These are phyloP conservation scores for Groenewaldozyma tartarivorans DNA, from an alignment of 805 yeast species.

Conservation along the genomic window DNA sequence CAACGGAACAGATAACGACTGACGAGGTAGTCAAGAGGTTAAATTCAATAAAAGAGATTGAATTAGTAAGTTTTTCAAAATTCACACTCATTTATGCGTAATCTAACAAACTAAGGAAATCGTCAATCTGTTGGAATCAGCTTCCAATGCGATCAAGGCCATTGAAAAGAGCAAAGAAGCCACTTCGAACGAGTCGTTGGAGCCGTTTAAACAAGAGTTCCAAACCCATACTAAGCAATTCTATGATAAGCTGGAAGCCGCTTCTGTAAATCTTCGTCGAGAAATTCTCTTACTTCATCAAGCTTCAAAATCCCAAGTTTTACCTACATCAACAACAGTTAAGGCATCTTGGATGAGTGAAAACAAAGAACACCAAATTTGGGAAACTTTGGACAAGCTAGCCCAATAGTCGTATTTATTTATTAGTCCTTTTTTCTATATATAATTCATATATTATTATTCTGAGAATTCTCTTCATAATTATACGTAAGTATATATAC, in stretches of 20 bases:
- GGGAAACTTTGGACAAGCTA: constrained; percentile 25
- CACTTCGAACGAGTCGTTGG: constrained; percentile 9
- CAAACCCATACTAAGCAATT: constrained; percentile 37
- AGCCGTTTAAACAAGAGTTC: constrained; percentile 32
- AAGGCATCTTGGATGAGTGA: constrained; percentile 62
- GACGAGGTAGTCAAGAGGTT: not conserved
- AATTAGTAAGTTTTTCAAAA: constrained; percentile 7
- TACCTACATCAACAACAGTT: constrained; percentile 61
- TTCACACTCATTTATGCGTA: not conserved
- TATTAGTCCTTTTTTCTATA: not conserved
- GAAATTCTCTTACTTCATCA: constrained; percentile 57
- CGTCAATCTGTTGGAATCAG: constrained; percentile 19
- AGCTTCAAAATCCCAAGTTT: constrained; percentile 37
- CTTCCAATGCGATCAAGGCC: constrained; percentile 20
- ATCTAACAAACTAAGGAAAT: constrained; percentile 9
- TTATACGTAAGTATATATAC: too few species aligned
- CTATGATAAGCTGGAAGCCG: constrained; percentile 44
- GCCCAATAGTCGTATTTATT: constrained; percentile 10
- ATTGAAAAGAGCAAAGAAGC: constrained; percentile 22
- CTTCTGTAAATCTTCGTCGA: constrained; percentile 51
- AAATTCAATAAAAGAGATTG: not conserved
- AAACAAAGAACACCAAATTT: constrained; percentile 39
- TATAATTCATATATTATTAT: not conserved
- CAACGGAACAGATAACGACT: not conserved
- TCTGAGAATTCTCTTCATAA: too few species aligned